Evolutionary conservation across 257 asterid species (phyloP).

Genomic region (Fraxinus quadrangulata): DNA sequence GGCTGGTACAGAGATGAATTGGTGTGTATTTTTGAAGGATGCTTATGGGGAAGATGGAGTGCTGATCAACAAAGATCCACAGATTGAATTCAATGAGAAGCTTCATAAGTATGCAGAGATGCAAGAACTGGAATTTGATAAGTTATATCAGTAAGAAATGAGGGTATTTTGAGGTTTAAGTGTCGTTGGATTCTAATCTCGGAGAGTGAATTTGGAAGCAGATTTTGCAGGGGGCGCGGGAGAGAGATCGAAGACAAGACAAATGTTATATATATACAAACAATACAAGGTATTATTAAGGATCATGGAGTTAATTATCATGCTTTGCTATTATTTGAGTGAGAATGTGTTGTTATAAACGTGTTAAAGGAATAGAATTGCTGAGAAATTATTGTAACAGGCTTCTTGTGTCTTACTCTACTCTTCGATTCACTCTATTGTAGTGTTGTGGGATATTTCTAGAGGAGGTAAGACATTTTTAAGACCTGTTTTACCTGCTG

Average conservation of each 20-base stretch:
- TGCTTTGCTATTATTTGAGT: neutral
- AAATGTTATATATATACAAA: neutral
- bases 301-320: neutral
- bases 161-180: neutral
- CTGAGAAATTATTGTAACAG: neutral
- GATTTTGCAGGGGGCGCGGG: neutral
- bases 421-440: neutral
- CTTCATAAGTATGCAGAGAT: constrained; percentile 62
- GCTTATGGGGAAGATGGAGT: constrained; percentile 72
- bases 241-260: neutral
- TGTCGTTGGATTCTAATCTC: neutral
- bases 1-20: constrained; percentile 96
- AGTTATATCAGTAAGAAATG: constrained; percentile 18
- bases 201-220: neutral
- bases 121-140: constrained; percentile 43
- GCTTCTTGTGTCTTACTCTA: neutral
- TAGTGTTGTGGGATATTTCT: neutral
- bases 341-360: neutral
- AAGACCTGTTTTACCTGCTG: neutral
- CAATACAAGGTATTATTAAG: neutral
- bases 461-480: neutral
- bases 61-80: constrained; percentile 75
- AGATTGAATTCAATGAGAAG: constrained; percentile 65
- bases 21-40: constrained; percentile 93
- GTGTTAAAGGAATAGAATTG: neutral